These are phyloP conservation scores for Phylloboletellus chloephorus DNA, from an alignment of 1,284 basidiomycete genomes.

Conservation along the genomic window DNA sequence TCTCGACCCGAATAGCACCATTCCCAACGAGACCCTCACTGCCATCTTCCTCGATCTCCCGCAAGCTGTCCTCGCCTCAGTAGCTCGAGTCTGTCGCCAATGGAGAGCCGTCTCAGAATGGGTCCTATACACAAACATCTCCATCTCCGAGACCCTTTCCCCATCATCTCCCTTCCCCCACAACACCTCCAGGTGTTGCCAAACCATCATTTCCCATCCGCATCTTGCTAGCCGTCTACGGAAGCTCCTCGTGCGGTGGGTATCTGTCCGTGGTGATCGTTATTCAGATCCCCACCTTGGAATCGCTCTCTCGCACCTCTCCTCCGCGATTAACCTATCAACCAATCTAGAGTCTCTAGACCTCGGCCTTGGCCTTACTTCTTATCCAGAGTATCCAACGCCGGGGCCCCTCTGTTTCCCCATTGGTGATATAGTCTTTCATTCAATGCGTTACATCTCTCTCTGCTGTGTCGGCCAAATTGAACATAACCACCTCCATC, in stretches of 20 bases:
- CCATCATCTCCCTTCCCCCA: constrained; percentile 38
- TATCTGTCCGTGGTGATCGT: constrained; percentile 30
- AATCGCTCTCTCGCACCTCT: constrained; percentile 36
- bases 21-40: constrained; percentile 57
- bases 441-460: constrained; percentile 44
- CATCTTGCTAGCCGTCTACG: constrained; percentile 44
- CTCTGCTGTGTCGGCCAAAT: constrained; percentile 46
- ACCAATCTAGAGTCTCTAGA: constrained; percentile 49
- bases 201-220: constrained; percentile 42
- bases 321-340: constrained; percentile 3
- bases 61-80: constrained; percentile 35
- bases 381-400: constrained; percentile 9
- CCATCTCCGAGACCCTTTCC: constrained; percentile 45
- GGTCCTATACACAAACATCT: constrained; percentile 49
- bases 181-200: constrained; percentile 46
- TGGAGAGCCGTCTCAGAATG: constrained; percentile 55
- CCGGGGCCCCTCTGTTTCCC: constrained; percentile 34
- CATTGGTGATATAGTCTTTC: constrained; percentile 33
- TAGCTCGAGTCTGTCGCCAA: constrained; percentile 43
- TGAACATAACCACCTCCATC: constrained; percentile 37
- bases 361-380: constrained; percentile 42
- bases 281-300: constrained; percentile 21
- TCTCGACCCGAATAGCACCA: constrained; percentile 29
- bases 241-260: constrained; percentile 52
- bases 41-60: constrained; percentile 46